Evolutionary conservation across 2,329 filamentous ascomycete species (phyloP).

Genomic region (Calonectria multiphialidica): DNA sequence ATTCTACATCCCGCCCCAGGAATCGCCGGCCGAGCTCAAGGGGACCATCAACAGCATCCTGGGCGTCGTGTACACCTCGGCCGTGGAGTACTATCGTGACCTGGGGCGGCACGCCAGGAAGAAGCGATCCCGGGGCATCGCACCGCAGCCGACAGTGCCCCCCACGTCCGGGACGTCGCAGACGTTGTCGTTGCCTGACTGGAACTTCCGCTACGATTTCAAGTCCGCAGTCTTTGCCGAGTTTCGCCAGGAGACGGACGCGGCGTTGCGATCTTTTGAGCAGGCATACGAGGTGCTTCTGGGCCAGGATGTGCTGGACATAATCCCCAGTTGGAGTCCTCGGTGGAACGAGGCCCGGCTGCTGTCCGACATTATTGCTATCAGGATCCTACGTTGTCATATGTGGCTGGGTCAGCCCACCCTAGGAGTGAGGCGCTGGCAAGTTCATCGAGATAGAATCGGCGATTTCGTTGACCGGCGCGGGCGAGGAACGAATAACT

Average conservation of each 20-base stretch:
- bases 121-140: conserved; percentile 84
- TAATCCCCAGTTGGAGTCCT: conserved; percentile 89
- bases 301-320: conserved; percentile 86
- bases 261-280: conserved; percentile 86
- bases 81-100: conserved; percentile 93
- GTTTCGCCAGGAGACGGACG: conserved; percentile 93
- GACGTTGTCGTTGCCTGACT: conserved; percentile 85
- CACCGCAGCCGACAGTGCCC: conserved; percentile 84
- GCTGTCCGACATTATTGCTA: conserved; percentile 82
- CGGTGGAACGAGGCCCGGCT: conserved; percentile 95
- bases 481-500: conserved; percentile 87
- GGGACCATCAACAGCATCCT: conserved; percentile 82
- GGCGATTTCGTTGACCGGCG: conserved; percentile 83
- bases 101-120: conserved; percentile 91
- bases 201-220: conserved; percentile 95
- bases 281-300: conserved; percentile 88
- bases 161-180: conserved; percentile 88
- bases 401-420: conserved; percentile 86
- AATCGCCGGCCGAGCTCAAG: conserved; percentile 77
- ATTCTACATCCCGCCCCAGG: conserved; percentile 84
- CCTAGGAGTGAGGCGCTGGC: conserved; percentile 84
- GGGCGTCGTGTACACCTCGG: conserved; percentile 76
- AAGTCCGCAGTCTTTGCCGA: conserved; percentile 93
- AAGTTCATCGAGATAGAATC: conserved; percentile 79
- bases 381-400: conserved; percentile 85